These are phyloP conservation scores for Nadsonia commutata DNA, from an alignment of 1,139 yeast genomes.

Conservation along the genomic window DNA sequence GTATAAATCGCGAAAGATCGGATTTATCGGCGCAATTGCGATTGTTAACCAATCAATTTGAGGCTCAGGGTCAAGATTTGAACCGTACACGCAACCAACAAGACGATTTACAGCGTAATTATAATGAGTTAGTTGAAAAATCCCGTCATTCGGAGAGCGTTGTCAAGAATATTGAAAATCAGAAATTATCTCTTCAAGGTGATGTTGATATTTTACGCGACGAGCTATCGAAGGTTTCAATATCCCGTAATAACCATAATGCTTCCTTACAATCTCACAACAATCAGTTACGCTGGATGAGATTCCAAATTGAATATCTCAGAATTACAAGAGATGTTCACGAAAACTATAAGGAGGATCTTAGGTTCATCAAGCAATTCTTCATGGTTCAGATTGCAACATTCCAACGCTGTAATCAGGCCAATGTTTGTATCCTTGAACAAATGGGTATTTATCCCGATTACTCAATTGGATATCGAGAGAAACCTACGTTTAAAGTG, in stretches of 20 bases:
- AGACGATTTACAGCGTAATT: background rate
- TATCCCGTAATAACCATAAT: background rate
- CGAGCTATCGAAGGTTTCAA: background rate
- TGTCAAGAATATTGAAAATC: background rate
- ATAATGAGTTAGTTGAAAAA: background rate
- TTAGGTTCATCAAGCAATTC: constrained; percentile 37
- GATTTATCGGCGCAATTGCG: background rate
- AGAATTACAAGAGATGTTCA: background rate
- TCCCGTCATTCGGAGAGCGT: background rate
- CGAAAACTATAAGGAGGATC: constrained; percentile 28
- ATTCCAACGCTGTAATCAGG: constrained; percentile 27
- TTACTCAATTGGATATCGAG: constrained; percentile 12
- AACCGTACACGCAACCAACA: background rate
- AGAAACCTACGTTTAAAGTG: background rate
- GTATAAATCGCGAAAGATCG: too few species aligned
- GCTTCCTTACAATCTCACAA: background rate
- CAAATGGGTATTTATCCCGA: constrained; percentile 40
- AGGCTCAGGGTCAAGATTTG: background rate
- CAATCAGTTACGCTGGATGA: background rate
- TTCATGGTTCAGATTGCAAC: constrained; percentile 33
- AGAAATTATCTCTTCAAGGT: background rate
- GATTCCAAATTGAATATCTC: background rate
- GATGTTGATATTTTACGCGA: background rate
- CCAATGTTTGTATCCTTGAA: constrained; percentile 32
- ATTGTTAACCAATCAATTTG: background rate